Conservation (phyloP, 75 land plant genomes). For the Chamaecyparis obtusa region DNA sequence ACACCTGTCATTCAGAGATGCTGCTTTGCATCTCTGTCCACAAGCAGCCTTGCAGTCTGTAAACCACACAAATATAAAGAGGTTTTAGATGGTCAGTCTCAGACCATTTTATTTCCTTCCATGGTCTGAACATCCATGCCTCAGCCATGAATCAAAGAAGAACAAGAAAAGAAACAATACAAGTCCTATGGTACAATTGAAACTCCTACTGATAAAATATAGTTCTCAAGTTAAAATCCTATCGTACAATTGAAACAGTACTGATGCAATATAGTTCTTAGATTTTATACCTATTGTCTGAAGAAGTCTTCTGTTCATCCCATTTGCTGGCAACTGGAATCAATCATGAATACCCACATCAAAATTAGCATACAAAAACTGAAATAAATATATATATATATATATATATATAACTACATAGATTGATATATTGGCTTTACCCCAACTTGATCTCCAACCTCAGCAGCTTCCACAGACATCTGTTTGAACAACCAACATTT, state of each 20-base stretch:
- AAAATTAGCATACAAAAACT: neutral
- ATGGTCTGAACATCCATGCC: neutral
- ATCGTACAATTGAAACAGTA: too few species aligned
- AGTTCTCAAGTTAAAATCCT: too few species aligned
- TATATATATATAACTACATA: neutral
- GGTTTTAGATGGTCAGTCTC: neutral
- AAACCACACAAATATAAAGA: neutral
- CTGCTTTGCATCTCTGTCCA: slow-evolving; percentile 27
- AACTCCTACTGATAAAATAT: neutral
- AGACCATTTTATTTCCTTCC: too few species aligned
- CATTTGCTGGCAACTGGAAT: neutral
- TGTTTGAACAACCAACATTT: neutral
- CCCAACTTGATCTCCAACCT: neutral
- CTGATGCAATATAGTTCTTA: neutral
- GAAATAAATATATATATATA: too few species aligned
- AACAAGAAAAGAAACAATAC: neutral
- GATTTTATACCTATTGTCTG: neutral
- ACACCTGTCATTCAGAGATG: slow-evolving; percentile 17
- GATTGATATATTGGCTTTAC: neutral
- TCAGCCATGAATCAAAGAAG: neutral
- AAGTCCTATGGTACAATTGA: neutral
- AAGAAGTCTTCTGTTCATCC: neutral
- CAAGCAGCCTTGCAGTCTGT: slow-evolving; percentile 30
- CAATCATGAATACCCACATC: neutral
- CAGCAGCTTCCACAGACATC: neutral